phyloP scores from a whole-genome alignment of 305 asterid genomes.

The Fraxinus angustifolia region DNA sequence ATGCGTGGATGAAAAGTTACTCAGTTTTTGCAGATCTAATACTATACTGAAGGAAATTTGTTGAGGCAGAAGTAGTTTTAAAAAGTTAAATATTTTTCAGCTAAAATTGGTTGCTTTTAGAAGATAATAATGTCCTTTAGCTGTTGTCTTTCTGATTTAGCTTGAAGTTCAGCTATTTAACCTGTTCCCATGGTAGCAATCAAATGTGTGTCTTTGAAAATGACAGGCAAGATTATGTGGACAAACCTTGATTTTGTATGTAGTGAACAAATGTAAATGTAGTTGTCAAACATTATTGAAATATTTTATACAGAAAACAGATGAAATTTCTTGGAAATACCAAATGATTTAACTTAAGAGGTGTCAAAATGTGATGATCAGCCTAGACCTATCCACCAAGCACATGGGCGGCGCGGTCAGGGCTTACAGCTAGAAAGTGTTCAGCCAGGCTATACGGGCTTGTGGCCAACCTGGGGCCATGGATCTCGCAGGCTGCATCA shows the following conservation, averaged over 20 bases:
- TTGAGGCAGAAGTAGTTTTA: not conserved
- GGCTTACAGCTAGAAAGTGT: not conserved
- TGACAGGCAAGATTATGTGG: conserved; percentile 10
- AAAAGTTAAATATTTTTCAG: not conserved
- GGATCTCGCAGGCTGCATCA: not conserved
- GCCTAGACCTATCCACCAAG: not conserved
- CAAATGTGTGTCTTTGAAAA: conserved; percentile 18
- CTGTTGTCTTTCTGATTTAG: conserved; percentile 17
- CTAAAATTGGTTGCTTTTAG: not conserved
- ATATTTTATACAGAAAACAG: not conserved
- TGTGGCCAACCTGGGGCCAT: not conserved
- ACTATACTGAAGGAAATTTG: not conserved
- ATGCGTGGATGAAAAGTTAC: conserved; percentile 24
- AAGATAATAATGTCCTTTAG: conserved; percentile 9
- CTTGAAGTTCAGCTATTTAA: not conserved
- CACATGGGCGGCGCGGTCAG: not conserved
- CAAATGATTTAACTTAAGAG: not conserved
- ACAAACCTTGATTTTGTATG: not conserved
- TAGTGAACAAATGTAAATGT: not conserved
- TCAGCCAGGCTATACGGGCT: not conserved
- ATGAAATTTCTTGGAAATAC: not conserved
- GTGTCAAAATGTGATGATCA: not conserved
- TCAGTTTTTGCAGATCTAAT: not conserved
- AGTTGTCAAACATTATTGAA: not conserved
- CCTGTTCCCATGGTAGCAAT: conserved; percentile 8